Evolutionary conservation across 2,329 filamentous ascomycete genomes (phyloP).

Genomic region (Nothophaeocryptopus gaeumannii): DNA sequence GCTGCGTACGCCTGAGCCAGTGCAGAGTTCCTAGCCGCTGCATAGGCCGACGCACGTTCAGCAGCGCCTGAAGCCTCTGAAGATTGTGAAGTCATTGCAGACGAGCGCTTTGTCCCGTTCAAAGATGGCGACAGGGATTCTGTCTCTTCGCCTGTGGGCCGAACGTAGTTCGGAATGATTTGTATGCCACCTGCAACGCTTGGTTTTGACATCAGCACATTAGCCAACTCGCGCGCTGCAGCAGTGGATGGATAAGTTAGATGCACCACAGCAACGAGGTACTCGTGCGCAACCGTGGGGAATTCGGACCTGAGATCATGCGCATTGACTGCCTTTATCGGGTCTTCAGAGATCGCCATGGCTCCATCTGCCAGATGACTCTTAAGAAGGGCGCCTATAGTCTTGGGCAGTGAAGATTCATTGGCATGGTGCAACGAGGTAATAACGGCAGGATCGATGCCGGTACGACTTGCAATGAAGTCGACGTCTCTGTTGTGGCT

Average conservation of each 20-base stretch:
- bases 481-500: constrained; percentile 57
- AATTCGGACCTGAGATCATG: constrained; percentile 56
- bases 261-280: constrained; percentile 54
- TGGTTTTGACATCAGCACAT: constrained; percentile 48
- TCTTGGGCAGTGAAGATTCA: constrained; percentile 54
- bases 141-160: constrained; percentile 36
- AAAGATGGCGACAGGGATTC: no score
- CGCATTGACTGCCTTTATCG: constrained; percentile 40
- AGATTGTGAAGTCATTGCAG: no score
- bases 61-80: constrained; percentile 19
- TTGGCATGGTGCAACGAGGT: constrained; percentile 59
- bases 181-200: constrained; percentile 41
- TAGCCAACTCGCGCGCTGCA: constrained; percentile 60
- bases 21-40: constrained; percentile 49
- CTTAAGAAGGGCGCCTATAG: constrained; percentile 55
- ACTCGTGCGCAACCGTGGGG: constrained; percentile 47
- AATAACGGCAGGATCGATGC: constrained; percentile 47
- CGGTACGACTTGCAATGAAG: constrained; percentile 56
- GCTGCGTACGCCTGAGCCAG: constrained; percentile 58
- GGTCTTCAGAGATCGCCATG: constrained; percentile 17
- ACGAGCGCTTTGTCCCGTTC: no score
- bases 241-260: constrained; percentile 57
- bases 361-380: constrained; percentile 25
- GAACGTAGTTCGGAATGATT: constrained; percentile 49
- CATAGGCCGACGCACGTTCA: constrained; percentile 34